Evolutionary conservation across 345 rosid genomes (phyloP).

Genomic region (Stellera chamaejasme): DNA sequence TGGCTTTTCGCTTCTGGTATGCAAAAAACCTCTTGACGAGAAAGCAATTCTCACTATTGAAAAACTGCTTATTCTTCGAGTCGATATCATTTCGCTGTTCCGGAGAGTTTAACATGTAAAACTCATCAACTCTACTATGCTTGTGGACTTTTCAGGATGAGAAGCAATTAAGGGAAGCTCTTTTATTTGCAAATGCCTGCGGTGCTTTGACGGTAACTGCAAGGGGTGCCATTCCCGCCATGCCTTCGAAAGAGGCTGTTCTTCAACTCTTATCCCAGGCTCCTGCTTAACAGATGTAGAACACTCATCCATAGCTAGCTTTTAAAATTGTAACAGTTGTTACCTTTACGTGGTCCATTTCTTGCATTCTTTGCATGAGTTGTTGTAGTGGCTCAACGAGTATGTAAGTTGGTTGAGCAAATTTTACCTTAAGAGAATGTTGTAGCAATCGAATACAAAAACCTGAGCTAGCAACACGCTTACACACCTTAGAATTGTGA

Average conservation of each 20-base stretch:
- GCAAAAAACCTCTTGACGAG: too few relatives aligned
- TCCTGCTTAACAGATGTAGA: slow-evolving; percentile 8
- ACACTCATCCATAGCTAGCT: background rate
- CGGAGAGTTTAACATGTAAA: too few relatives aligned
- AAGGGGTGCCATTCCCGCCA: slow-evolving; percentile 93
- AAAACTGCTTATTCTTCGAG: too few relatives aligned
- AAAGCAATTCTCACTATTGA: too few relatives aligned
- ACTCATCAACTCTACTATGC: too few relatives aligned
- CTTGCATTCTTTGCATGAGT: background rate
- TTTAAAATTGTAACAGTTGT: background rate
- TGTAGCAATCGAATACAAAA: background rate
- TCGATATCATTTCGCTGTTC: too few relatives aligned
- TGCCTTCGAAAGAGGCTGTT: slow-evolving; percentile 71
- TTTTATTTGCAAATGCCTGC: slow-evolving; percentile 74
- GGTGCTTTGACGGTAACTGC: slow-evolving; percentile 82
- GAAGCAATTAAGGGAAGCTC: slow-evolving; percentile 62
- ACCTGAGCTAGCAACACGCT: background rate
- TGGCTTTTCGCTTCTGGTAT: too few relatives aligned
- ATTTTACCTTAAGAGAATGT: background rate
- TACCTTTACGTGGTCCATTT: slow-evolving; percentile 7
- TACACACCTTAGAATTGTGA: too few relatives aligned
- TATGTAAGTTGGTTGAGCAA: background rate
- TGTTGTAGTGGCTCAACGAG: background rate
- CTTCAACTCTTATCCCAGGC: slow-evolving; percentile 28
- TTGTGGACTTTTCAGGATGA: slow-evolving; percentile 47